Percentiles rank a stretch among this genome's conserved stretches.
Conservation (phyloP, 192 early-diverging fungal species). For the Chytriomyces sp. region DNA sequence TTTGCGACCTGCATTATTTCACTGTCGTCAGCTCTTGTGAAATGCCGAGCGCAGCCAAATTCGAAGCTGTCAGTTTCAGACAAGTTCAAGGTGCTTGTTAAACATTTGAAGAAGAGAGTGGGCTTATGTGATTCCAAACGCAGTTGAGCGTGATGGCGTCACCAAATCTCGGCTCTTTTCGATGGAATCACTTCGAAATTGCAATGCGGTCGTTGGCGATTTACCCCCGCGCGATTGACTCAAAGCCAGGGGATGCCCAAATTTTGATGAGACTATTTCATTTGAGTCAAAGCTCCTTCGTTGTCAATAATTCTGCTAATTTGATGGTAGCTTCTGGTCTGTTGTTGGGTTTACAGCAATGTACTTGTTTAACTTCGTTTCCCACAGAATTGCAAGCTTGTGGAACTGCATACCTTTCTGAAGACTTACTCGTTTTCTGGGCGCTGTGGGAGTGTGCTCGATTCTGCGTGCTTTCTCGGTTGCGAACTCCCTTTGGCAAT, state of each 20-base stretch:
- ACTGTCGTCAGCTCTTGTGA: not conserved
- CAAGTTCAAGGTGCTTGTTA: constrained; percentile 12
- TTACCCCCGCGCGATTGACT: constrained; percentile 42
- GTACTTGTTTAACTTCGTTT: not conserved
- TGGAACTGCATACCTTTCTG: constrained; percentile 37
- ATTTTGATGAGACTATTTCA: constrained; percentile 54
- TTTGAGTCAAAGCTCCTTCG: constrained; percentile 47
- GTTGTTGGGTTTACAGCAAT: too few species aligned
- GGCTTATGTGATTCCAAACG: not conserved
- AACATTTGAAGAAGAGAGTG: not conserved
- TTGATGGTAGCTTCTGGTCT: not conserved
- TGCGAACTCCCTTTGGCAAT: constrained; percentile 75
- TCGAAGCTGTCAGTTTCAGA: too few species aligned
- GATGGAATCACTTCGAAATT: constrained; percentile 66
- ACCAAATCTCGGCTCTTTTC: constrained; percentile 64
- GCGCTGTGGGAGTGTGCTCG: constrained; percentile 73
- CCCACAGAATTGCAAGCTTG: not conserved
- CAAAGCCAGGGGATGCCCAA: not conserved
- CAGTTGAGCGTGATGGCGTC: constrained; percentile 32
- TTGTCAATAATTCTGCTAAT: not conserved
- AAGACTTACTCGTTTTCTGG: constrained; percentile 66
- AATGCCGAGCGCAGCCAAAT: not conserved
- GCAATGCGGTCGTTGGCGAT: constrained; percentile 59
- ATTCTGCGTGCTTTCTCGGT: constrained; percentile 69
- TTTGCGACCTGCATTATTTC: constrained; percentile 17